phyloP scores from a whole-genome alignment of 2,329 filamentous ascomycete genomes.

The Trichophyton simii region DNA sequence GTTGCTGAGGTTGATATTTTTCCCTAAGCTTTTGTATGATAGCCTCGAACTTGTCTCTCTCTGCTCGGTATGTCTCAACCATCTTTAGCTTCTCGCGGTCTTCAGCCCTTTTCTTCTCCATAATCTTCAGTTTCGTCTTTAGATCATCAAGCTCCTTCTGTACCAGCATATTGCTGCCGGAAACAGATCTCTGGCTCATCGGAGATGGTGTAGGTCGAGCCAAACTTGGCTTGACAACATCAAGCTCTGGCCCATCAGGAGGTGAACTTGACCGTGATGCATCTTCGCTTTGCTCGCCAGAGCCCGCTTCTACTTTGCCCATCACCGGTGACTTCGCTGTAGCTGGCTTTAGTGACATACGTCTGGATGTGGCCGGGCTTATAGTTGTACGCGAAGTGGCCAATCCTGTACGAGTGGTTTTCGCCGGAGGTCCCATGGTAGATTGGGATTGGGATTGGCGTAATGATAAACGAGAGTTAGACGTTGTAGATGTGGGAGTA shows the following conservation, averaged over 20 bases:
- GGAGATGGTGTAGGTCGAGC: slow-evolving; percentile 1
- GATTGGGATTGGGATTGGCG: not conserved
- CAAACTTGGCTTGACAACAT: slow-evolving; percentile 5
- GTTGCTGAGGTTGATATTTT: slow-evolving; percentile 75
- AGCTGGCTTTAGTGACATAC: slow-evolving; percentile 23
- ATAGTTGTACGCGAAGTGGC: slow-evolving; percentile 17
- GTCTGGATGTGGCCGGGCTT: slow-evolving; percentile 19
- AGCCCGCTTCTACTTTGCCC: slow-evolving; percentile 19
- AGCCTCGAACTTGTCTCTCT: slow-evolving; percentile 46
- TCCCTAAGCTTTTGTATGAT: slow-evolving; percentile 85
- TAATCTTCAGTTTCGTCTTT: slow-evolving; percentile 70
- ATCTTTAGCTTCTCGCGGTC: slow-evolving; percentile 74
- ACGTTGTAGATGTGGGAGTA: slow-evolving; percentile 31
- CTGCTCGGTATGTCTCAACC: slow-evolving; percentile 58
- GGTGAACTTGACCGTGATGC: slow-evolving; percentile 15
- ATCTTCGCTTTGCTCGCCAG: slow-evolving; percentile 20
- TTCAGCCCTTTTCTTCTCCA: slow-evolving; percentile 77
- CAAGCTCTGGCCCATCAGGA: slow-evolving; percentile 17
- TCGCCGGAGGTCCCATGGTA: slow-evolving; percentile 17
- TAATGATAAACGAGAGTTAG: slow-evolving; percentile 17
- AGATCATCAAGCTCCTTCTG: slow-evolving; percentile 70
- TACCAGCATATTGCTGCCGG: slow-evolving; percentile 33
- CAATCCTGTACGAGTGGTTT: slow-evolving; percentile 23
- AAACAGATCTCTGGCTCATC: slow-evolving; percentile 31
- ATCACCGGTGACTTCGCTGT: slow-evolving; percentile 17